Percentiles rank a stretch among this genome's conserved stretches.
Evolutionary conservation across 1,284 basidiomycete genomes (phyloP).

Genomic region (Tylopilus orsonianus): DNA sequence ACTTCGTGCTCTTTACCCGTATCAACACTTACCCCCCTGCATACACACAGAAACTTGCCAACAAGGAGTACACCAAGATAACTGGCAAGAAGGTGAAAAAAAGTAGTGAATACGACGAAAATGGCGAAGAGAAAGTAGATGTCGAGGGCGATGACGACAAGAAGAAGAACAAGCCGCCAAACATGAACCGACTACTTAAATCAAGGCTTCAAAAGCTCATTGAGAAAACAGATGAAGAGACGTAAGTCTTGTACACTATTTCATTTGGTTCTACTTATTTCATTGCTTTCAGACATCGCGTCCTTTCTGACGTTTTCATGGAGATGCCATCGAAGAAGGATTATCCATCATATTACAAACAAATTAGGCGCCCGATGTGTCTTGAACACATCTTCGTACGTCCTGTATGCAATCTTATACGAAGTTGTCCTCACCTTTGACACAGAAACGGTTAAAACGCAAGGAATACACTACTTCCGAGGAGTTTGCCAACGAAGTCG

Average conservation of each 20-base stretch:
- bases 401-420: conserved; percentile 11
- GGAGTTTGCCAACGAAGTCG: conserved; percentile 83
- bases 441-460: conserved; percentile 71
- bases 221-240: conserved; percentile 67
- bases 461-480: conserved; percentile 67
- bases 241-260: conserved; percentile 15
- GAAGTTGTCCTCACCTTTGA: conserved; percentile 11
- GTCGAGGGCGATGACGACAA: conserved; percentile 43
- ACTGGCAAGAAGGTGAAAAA: conserved; percentile 47
- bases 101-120: conserved; percentile 42
- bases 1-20: not conserved
- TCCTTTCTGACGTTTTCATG: conserved; percentile 78
- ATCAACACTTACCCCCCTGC: conserved; percentile 5
- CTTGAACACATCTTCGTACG: conserved; percentile 79
- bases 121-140: conserved; percentile 40
- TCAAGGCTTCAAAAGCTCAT: conserved; percentile 67
- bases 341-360: conserved; percentile 85
- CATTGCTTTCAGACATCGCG: conserved; percentile 52
- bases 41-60: conserved; percentile 57
- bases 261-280: conserved; percentile 3
- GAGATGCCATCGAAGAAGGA: conserved; percentile 76
- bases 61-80: conserved; percentile 62
- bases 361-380: conserved; percentile 82
- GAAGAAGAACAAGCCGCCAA: conserved; percentile 60
- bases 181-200: conserved; percentile 61